Evolutionary conservation across 345 rosid species (phyloP).

Genomic region (Syzygium jambos): DNA sequence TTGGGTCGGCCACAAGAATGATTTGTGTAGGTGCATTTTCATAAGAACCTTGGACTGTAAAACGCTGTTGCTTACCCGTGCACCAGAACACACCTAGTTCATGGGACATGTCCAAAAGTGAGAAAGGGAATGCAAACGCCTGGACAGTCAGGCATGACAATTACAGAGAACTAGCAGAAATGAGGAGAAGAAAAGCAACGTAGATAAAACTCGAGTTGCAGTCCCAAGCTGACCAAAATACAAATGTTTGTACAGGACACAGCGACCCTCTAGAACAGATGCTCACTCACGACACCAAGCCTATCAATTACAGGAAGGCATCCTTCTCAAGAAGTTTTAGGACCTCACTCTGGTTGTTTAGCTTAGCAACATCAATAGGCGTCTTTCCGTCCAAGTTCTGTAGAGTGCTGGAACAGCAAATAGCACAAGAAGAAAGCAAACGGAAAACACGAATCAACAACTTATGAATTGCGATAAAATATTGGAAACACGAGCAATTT

Average conservation of each 20-base stretch:
- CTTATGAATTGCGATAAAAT: not conserved
- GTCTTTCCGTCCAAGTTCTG: conserved; percentile 97
- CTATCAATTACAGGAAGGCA: conserved; percentile 56
- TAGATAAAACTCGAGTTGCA: not conserved
- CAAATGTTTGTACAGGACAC: not conserved
- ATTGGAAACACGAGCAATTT: not conserved
- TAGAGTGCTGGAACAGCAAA: conserved; percentile 46
- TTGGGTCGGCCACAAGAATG: not conserved
- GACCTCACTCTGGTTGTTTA: conserved; percentile 87
- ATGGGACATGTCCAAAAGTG: not conserved
- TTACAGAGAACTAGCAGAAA: not conserved
- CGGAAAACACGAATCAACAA: not conserved
- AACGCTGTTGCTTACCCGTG: not conserved
- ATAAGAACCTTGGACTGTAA: not conserved
- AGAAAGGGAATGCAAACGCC: not conserved
- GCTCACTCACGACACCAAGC: not conserved
- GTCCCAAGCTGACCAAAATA: not conserved
- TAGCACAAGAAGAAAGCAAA: not conserved
- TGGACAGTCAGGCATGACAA: not conserved
- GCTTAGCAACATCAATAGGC: conserved; percentile 93
- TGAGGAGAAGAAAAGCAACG: not conserved
- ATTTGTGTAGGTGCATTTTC: not conserved
- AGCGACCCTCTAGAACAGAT: not conserved
- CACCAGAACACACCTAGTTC: not conserved
- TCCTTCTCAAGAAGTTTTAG: conserved; percentile 95